Evolutionary conservation across 192 early-diverging fungal species (phyloP).

Genomic region (Coemansia sp.): DNA sequence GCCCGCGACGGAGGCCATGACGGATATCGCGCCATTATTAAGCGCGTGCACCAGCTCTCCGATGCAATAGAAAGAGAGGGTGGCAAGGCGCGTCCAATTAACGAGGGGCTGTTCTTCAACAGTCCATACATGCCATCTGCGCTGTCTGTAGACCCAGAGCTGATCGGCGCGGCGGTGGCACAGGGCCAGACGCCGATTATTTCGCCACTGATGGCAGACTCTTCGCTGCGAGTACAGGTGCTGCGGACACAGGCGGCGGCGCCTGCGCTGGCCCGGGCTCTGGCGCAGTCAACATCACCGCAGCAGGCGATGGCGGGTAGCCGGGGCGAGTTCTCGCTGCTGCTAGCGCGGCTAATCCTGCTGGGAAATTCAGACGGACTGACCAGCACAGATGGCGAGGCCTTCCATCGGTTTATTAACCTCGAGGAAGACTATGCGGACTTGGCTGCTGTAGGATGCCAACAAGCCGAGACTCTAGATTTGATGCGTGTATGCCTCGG

Average conservation of each 20-base stretch:
- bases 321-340: constrained; percentile 61
- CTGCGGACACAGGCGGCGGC: constrained; percentile 43
- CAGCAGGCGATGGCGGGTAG: constrained; percentile 54
- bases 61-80: constrained; percentile 74
- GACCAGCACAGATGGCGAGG: constrained; percentile 41
- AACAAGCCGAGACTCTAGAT: constrained; percentile 54
- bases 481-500: constrained; percentile 68
- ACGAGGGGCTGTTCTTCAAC: constrained; percentile 61
- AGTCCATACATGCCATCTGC: constrained; percentile 15
- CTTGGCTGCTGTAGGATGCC: constrained; percentile 45
- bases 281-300: constrained; percentile 45
- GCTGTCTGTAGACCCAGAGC: constrained; percentile 46
- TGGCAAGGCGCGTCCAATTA: constrained; percentile 67
- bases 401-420: constrained; percentile 75
- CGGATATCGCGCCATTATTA: constrained; percentile 25
- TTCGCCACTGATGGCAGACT: constrained; percentile 57
- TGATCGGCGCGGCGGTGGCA: constrained; percentile 61
- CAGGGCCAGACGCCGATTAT: constrained; percentile 65
- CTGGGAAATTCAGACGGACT: constrained; percentile 49
- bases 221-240: constrained; percentile 37
- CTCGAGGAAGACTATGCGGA: constrained; percentile 72
- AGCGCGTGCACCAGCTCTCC: constrained; percentile 35
- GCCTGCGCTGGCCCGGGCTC: constrained; percentile 59
- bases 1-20: not conserved
- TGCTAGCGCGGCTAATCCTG: constrained; percentile 64